These are phyloP conservation scores for Cytospora schulzeri DNA, from an alignment of 2,329 filamentous ascomycete species.

Conservation along the genomic window DNA sequence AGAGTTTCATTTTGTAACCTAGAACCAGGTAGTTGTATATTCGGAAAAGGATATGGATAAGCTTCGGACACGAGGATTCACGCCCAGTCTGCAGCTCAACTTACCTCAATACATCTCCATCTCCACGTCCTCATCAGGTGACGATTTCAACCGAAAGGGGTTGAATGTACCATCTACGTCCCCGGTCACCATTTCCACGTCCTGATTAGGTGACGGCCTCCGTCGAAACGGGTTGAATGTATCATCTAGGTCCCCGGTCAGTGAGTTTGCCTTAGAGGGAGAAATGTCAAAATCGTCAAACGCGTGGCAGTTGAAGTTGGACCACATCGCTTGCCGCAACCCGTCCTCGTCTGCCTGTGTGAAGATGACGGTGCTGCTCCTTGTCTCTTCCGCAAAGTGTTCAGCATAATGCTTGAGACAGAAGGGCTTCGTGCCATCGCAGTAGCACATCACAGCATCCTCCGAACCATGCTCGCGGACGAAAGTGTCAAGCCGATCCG, in stretches of 20 bases:
- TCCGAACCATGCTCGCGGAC: neutral
- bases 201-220: neutral
- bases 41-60: neutral
- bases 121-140: neutral
- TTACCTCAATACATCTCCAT: neutral
- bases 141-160: neutral
- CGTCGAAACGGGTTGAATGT: neutral
- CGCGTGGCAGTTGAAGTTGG: neutral
- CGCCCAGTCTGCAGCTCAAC: neutral
- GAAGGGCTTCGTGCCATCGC: neutral
- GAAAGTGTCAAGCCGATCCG: neutral
- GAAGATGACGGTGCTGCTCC: neutral
- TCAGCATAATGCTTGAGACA: neutral
- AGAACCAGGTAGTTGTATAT: neutral
- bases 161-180: neutral
- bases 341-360: neutral
- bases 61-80: neutral
- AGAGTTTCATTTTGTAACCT: neutral
- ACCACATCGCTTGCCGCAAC: neutral
- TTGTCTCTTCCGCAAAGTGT: neutral
- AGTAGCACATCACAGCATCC: neutral
- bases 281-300: neutral
- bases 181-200: neutral
- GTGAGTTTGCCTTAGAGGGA: neutral
- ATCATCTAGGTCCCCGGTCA: neutral